These are phyloP conservation scores for Cylindricascospora bacillispora DNA, from an alignment of 1,139 yeast species.

Conservation along the genomic window DNA sequence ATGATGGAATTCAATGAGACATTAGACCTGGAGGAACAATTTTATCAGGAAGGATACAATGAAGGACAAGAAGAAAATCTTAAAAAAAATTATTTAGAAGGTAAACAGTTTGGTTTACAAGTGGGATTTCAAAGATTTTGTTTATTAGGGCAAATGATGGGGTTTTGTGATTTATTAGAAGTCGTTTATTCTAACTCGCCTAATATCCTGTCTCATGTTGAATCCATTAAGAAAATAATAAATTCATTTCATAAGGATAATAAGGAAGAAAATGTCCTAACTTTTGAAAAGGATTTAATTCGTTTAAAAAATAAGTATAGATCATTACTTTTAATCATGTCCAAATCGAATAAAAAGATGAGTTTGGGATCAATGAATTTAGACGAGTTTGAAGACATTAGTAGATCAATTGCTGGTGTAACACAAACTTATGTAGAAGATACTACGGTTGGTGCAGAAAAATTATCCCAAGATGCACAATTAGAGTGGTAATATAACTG, in stretches of 20 bases:
- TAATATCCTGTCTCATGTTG: constrained; percentile 14
- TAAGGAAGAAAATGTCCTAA: constrained; percentile 37
- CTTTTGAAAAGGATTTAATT: constrained; percentile 32
- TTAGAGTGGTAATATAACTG: not conserved
- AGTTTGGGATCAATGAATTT: constrained; percentile 11
- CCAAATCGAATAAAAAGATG: constrained; percentile 12
- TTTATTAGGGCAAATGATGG: constrained; percentile 50
- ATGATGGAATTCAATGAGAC: constrained; percentile 17
- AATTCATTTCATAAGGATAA: constrained; percentile 25
- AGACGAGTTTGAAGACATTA: constrained; percentile 16
- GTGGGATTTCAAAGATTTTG: constrained; percentile 64
- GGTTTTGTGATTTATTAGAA: constrained; percentile 31
- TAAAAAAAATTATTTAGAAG: constrained; percentile 51
- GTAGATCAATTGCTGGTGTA: constrained; percentile 21
- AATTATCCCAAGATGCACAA: constrained; percentile 11
- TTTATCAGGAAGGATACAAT: constrained; percentile 46
- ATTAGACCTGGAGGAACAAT: constrained; percentile 26
- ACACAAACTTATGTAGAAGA: constrained; percentile 21
- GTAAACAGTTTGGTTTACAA: constrained; percentile 67
- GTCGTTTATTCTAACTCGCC: too few species aligned
- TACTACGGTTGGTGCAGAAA: constrained; percentile 9
- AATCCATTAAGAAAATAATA: constrained; percentile 13
- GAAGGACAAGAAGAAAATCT: constrained; percentile 39
- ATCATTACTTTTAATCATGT: constrained; percentile 27
- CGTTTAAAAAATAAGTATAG: constrained; percentile 44